Percentiles rank a stretch among this genome's conserved stretches.
These are phyloP conservation scores for Globisporangium paroecandrum DNA, from an alignment of 352 stramenopile genomes.

Conservation along the genomic window DNA sequence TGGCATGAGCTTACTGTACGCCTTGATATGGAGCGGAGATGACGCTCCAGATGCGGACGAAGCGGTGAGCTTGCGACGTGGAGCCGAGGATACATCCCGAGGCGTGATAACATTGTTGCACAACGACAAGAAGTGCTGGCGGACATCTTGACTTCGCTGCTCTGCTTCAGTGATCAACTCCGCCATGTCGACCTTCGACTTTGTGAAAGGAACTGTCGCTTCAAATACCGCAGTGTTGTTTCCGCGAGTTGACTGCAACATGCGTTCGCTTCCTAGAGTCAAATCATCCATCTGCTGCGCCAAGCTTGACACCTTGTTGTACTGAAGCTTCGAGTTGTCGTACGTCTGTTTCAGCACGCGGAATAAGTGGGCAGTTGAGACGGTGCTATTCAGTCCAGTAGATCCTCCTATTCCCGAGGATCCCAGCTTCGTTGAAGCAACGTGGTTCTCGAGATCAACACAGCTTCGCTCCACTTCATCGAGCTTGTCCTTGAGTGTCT, in stretches of 20 bases:
- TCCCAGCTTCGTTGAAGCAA: conserved; percentile 35
- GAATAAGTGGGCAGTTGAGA: conserved; percentile 54
- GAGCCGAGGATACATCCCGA: conserved; percentile 45
- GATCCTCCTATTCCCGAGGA: conserved; percentile 10
- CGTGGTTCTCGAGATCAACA: conserved; percentile 44
- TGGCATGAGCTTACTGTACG: conserved; percentile 70
- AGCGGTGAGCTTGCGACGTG: conserved; percentile 34
- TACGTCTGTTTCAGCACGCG: conserved; percentile 72
- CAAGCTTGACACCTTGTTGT: conserved; percentile 57
- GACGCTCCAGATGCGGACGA: conserved; percentile 15
- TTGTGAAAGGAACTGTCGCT: conserved; percentile 14
- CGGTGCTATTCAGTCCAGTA: conserved; percentile 7
- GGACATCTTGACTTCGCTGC: conserved; percentile 41
- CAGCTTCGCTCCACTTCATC: conserved; percentile 49
- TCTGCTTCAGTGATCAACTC: conserved; percentile 43
- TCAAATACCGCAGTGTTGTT: conserved; percentile 19
- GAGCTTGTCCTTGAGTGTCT: conserved; percentile 46
- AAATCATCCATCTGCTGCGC: conserved; percentile 52
- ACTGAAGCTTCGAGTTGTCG: conserved; percentile 71
- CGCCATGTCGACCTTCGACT: conserved; percentile 48
- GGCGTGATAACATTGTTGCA: conserved; percentile 63
- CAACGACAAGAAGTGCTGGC: conserved; percentile 47
- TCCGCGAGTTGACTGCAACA: conserved; percentile 23
- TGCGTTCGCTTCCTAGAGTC: conserved; percentile 33
- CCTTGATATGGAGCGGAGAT: conserved; percentile 40